Evolutionary conservation across 345 rosid species (phyloP).

Genomic region (Adansonia digitata): DNA sequence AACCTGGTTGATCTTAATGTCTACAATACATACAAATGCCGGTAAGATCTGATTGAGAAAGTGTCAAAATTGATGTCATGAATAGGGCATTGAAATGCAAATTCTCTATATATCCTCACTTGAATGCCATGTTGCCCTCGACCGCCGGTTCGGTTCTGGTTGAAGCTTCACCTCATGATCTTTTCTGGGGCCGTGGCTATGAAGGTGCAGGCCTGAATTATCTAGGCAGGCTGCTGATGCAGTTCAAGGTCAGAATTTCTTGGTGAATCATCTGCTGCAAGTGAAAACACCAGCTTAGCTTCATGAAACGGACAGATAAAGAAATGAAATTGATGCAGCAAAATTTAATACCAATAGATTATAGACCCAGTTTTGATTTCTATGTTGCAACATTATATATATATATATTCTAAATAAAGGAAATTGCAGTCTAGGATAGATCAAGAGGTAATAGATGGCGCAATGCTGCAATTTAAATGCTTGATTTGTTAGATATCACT

Average conservation of each 20-base stretch:
- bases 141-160: conserved; percentile 79
- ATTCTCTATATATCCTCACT: conserved; percentile 79
- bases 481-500: too few relatives aligned
- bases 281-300: conserved; percentile 31
- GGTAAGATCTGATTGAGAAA: conserved; percentile 84
- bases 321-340: neutral
- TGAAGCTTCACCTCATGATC: conserved; percentile 92
- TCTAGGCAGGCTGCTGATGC: conserved; percentile 87
- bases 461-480: too few relatives aligned
- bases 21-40: conserved; percentile 29
- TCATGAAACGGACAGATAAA: conserved; percentile 7
- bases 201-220: conserved; percentile 94
- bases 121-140: conserved; percentile 68
- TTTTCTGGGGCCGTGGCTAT: conserved; percentile 93
- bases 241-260: conserved; percentile 79
- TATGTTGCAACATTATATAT: neutral
- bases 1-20: neutral
- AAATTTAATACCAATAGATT: too few relatives aligned
- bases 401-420: too few relatives aligned
- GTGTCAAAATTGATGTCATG: conserved; percentile 72
- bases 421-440: too few relatives aligned
- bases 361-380: neutral
- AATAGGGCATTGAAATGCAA: conserved; percentile 72
- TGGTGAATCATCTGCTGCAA: conserved; percentile 46
- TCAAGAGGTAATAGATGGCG: too few relatives aligned